Evolutionary conservation across 495 filamentous ascomycete species (phyloP).

Genomic region (Hypoxylon subgilvum): DNA sequence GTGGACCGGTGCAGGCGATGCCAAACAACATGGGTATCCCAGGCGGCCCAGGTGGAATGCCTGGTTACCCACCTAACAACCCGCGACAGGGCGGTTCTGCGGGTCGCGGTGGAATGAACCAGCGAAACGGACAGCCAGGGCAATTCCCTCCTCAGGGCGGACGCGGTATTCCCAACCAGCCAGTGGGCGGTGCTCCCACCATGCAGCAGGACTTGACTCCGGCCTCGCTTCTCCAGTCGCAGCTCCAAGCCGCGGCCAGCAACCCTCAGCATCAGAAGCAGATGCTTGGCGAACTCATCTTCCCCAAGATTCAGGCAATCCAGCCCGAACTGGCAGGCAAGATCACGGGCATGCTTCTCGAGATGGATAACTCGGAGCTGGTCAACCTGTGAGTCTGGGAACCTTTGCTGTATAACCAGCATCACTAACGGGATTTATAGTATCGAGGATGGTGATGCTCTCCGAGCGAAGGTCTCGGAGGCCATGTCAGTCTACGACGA

Average conservation of each 20-base stretch:
- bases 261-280: conserved; percentile 88
- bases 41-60: conserved; percentile 63
- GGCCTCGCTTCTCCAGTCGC: conserved; percentile 53
- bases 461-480: conserved; percentile 94
- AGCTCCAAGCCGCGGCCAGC: conserved; percentile 55
- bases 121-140: conserved; percentile 44
- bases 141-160: conserved; percentile 59
- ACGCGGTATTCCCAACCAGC: conserved; percentile 56
- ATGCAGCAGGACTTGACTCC: conserved; percentile 46
- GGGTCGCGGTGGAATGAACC: conserved; percentile 48
- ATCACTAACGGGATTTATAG: conserved; percentile 55
- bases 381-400: conserved; percentile 83
- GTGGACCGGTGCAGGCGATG: conserved; percentile 77
- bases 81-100: conserved; percentile 52
- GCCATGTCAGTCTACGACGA: conserved; percentile 96
- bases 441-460: conserved; percentile 85
- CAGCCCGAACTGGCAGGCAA: conserved; percentile 96
- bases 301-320: conserved; percentile 93
- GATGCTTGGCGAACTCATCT: conserved; percentile 93
- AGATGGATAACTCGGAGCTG: conserved; percentile 97
- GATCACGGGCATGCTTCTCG: conserved; percentile 98
- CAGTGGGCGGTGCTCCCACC: conserved; percentile 41
- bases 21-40: conserved; percentile 59
- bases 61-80: conserved; percentile 66
- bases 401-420: not conserved